Base-by-base conservation (phyloP, 331 rosid genomes). In the Ulmus americana region DNA sequence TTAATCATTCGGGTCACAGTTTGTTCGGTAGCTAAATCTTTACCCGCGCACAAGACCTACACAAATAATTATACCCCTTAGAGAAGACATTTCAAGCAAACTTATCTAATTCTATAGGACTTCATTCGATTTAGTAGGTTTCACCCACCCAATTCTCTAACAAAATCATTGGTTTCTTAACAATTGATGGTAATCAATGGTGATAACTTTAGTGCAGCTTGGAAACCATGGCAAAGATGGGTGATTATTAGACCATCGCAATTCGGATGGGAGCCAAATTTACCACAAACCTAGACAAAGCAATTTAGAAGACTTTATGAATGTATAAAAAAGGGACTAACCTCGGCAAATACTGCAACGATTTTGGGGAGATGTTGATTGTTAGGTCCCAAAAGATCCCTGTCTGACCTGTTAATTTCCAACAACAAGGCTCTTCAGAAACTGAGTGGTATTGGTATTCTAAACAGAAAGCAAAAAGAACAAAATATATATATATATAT, bases 1-100 rank as follows among this genome's bases (percentile, higher is more conserved):
- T 61, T 92, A 42, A 86, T 58, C 96, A 92, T 92, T 35, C 96
- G 78, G 75, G 92, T 66, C 11, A 80, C 76, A 43, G 97, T 95
- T 78, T 95, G 96, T 71, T 95, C 96, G 2, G 96, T 90, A 6
- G 97, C 97, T 59, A 95, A 77, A 65, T 95, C 99, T 69, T 90
- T 95, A 39, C 99, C 97, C 18, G 95, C 96, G 55, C 95, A 90
- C 65, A 95, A 70, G 61, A 95, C 90, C 99, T 95, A 52, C 65
- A 67, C 20, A 61, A 80, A 14, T 45, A 67, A 79, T 39, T 55
- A 35, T 11, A 61, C 54, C 43, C 62, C 48, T 69, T 62, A 76
- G 16, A 76, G 49, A 41, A 50, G 45, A 49, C 39, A 70, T 38
- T 20, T 46, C 67, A 61, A 49, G 8, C 43, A 35, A 38, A 43